Percentiles rank a stretch among this genome's conserved stretches.
Conservation (phyloP, 495 filamentous ascomycete genomes). For the Daldinia caldariorum region DNA sequence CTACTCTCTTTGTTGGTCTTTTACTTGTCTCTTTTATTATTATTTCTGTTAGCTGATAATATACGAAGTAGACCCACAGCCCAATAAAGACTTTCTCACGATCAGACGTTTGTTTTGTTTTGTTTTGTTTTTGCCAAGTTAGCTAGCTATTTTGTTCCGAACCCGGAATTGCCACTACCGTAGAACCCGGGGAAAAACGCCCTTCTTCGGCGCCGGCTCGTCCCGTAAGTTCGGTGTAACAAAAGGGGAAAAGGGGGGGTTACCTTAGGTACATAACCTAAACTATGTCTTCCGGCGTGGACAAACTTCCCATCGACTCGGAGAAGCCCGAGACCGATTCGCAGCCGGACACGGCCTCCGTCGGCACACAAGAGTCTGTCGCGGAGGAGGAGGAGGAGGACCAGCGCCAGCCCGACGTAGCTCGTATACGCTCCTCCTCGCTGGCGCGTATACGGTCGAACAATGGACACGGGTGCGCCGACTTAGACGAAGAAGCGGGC, state of each 20-base stretch:
- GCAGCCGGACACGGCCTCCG: neutral
- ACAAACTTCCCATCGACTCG: constrained; percentile 1
- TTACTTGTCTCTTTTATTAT: neutral
- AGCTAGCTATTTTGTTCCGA: neutral
- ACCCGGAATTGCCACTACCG: neutral
- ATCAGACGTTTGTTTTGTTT: too few species aligned
- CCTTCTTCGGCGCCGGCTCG: neutral
- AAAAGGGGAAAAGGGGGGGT: too few species aligned
- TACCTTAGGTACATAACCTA: too few species aligned
- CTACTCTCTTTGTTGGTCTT: neutral
- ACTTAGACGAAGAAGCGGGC: constrained; percentile 53
- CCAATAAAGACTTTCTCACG: constrained; percentile 1
- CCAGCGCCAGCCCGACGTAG: neutral
- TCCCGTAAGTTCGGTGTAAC: neutral
- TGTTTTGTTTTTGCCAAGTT: neutral
- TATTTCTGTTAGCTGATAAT: neutral
- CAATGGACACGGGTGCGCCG: constrained; percentile 70
- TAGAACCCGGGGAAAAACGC: neutral
- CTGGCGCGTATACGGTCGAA: constrained; percentile 60
- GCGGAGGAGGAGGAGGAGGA: neutral
- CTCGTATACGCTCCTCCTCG: constrained; percentile 28
- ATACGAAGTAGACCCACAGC: neutral
- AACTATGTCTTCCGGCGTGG: constrained; percentile 16
- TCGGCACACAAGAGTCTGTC: constrained; percentile 1
- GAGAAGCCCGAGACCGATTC: constrained; percentile 33